Conservation (phyloP, 2,329 filamentous ascomycete genomes). For the Aspergillus sp. region DNA sequence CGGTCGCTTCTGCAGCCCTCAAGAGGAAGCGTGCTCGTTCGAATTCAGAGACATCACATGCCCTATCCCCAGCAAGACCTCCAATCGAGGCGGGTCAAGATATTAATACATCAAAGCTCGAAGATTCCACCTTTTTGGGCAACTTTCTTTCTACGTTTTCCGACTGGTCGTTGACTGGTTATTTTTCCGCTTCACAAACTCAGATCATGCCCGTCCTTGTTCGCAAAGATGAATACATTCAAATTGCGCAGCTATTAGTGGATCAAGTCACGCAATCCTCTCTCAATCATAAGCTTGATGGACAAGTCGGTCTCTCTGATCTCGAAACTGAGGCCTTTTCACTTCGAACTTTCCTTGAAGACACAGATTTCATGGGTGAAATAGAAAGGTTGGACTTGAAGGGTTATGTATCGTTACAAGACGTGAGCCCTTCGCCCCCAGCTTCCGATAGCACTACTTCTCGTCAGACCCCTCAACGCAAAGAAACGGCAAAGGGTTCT, state of each 20-base stretch:
- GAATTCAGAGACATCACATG: slow-evolving; percentile 22
- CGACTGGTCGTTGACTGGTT: slow-evolving; percentile 36
- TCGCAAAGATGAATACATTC: slow-evolving; percentile 31
- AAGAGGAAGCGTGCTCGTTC: slow-evolving; percentile 34
- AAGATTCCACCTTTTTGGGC: slow-evolving; percentile 31
- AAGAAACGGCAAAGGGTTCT: slow-evolving; percentile 24
- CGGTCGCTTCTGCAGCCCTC: slow-evolving; percentile 11
- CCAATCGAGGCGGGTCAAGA: slow-evolving; percentile 15
- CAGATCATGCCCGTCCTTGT: slow-evolving; percentile 26
- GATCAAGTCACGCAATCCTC: slow-evolving; percentile 43
- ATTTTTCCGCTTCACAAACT: slow-evolving; percentile 32
- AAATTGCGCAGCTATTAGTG: slow-evolving; percentile 37
- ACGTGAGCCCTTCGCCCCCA: slow-evolving; percentile 12
- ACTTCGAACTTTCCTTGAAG: slow-evolving; percentile 22
- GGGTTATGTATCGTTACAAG: slow-evolving; percentile 29
- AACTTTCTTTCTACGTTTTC: slow-evolving; percentile 35
- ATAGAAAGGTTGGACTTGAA: slow-evolving; percentile 32
- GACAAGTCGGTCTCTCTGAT: slow-evolving; percentile 18
- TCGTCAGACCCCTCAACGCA: slow-evolving; percentile 18
- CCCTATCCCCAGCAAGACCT: slow-evolving; percentile 24
- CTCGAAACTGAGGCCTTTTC: slow-evolving; percentile 21
- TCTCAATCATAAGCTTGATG: slow-evolving; percentile 31
- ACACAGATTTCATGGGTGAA: slow-evolving; percentile 22
- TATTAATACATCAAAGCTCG: slow-evolving; percentile 14
- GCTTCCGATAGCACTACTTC: slow-evolving; percentile 8